These are phyloP conservation scores for Pseudozyma thailandica DNA, from an alignment of 1,284 basidiomycete genomes.

Conservation along the genomic window DNA sequence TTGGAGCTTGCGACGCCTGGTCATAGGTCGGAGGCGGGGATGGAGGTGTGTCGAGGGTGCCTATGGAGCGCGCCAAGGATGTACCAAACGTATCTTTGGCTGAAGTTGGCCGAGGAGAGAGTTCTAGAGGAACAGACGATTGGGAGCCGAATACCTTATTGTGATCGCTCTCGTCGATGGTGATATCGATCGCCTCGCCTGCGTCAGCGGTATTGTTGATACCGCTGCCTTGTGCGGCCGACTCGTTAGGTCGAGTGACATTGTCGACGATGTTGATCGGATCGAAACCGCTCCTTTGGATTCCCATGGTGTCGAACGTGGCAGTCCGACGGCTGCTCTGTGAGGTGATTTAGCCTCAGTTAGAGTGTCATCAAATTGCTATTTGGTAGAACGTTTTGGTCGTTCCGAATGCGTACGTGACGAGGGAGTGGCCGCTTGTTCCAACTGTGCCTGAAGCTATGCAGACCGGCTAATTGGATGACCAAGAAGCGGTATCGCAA, in stretches of 20 bases:
- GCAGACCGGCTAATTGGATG: no score
- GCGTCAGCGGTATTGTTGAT: conserved; percentile 7
- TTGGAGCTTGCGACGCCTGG: background rate
- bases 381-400: no score
- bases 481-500: no score
- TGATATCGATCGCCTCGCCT: conserved; percentile 36
- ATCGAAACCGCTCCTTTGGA: conserved; percentile 18
- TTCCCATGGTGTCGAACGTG: conserved; percentile 19
- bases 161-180: conserved; percentile 42
- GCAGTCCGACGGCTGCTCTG: no score
- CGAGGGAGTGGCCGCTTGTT: no score
- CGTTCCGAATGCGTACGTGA: no score
- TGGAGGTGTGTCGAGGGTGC: background rate
- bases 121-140: conserved; percentile 10
- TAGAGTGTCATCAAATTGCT: no score
- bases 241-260: conserved; percentile 20
- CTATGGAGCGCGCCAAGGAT: conserved; percentile 1
- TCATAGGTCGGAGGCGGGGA: conserved; percentile 25
- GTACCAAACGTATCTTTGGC: background rate
- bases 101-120: conserved; percentile 1
- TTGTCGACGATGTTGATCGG: conserved; percentile 28
- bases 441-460: no score
- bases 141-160: conserved; percentile 29
- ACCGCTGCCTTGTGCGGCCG: conserved; percentile 1
- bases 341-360: background rate